A percentile compares a stretch with the other conserved stretches of the same genome.
These are phyloP conservation scores for Globisporangium sylvaticum DNA, from an alignment of 352 stramenopile species.

Conservation along the genomic window DNA sequence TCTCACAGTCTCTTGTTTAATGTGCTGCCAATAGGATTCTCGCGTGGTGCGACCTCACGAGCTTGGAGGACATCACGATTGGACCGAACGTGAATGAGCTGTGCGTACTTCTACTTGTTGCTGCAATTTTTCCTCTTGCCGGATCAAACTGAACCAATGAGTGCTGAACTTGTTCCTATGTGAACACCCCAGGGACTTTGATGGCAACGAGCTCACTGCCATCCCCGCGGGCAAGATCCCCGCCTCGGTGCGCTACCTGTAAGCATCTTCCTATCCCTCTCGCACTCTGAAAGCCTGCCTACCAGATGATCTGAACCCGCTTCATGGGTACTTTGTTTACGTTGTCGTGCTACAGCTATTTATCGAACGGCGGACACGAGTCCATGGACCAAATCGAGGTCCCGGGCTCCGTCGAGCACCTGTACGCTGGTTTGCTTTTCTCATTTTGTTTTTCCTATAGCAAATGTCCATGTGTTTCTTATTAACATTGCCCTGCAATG, in stretches of 20 bases:
- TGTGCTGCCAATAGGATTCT: conserved; percentile 1
- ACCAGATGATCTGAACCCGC: neutral
- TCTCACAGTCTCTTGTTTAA: neutral
- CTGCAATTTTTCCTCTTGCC: neutral
- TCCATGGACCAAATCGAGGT: neutral
- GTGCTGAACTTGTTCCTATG: neutral
- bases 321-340: neutral
- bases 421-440: neutral
- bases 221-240: conserved; percentile 2
- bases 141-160: too few relatives aligned
- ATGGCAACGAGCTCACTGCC: conserved; percentile 1
- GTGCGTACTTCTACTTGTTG: neutral
- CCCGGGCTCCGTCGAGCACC: neutral
- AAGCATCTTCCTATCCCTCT: neutral
- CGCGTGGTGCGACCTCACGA: neutral
- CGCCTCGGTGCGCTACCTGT: neutral
- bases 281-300: neutral
- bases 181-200: neutral
- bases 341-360: neutral
- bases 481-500: too few relatives aligned
- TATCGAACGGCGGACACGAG: neutral
- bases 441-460: too few relatives aligned
- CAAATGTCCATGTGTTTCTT: too few relatives aligned
- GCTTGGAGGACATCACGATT: neutral
- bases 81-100: conserved; percentile 5